Conservation (phyloP, 2,329 filamentous ascomycete genomes). For the Blumeriella jaapii region DNA sequence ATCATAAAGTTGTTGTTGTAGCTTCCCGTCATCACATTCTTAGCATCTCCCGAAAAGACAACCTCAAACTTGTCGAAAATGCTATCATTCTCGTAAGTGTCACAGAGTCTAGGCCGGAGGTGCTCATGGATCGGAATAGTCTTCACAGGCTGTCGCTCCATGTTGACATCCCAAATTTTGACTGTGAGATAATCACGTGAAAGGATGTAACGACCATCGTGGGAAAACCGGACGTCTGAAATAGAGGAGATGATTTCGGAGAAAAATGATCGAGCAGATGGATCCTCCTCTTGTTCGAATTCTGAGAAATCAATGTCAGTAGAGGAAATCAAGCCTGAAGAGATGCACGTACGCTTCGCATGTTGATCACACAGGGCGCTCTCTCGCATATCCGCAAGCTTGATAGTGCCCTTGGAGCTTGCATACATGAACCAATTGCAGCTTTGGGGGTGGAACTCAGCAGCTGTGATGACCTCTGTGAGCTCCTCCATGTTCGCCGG, state of each 20-base stretch:
- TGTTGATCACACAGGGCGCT: constrained; percentile 93
- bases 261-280: constrained; percentile 94
- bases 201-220: constrained; percentile 92
- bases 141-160: constrained; percentile 95
- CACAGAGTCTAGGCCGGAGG: constrained; percentile 82
- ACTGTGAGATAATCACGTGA: constrained; percentile 97
- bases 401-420: constrained; percentile 97
- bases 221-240: constrained; percentile 93
- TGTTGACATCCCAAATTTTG: constrained; percentile 99
- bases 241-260: constrained; percentile 99
- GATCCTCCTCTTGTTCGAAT: constrained; percentile 98
- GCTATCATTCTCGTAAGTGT: constrained; percentile 98
- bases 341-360: constrained; percentile 59
- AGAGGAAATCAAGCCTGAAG: background rate
- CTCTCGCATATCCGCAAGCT: constrained; percentile 96
- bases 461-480: constrained; percentile 96
- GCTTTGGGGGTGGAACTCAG: constrained; percentile 91
- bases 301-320: constrained; percentile 45
- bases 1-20: constrained; percentile 99
- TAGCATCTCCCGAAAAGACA: constrained; percentile 93
- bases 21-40: constrained; percentile 99
- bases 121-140: constrained; percentile 99
- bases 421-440: constrained; percentile 99
- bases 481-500: constrained; percentile 99
- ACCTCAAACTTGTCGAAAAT: constrained; percentile 99